phyloP scores from a whole-genome alignment of 2,329 filamentous ascomycete genomes.

The Purpureocillium lavendulum region DNA sequence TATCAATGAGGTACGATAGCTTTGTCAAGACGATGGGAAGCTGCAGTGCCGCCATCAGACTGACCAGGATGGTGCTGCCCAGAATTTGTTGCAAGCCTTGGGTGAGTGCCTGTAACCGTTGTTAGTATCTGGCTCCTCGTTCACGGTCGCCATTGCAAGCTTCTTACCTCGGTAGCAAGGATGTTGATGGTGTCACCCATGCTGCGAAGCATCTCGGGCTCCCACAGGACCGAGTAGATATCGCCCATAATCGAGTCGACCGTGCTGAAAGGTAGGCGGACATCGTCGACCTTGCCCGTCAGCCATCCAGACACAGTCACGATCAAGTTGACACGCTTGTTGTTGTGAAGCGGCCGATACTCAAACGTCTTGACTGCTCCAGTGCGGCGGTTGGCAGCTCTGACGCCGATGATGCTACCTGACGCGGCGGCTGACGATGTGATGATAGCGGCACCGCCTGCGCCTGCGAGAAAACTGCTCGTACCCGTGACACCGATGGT shows the following conservation, averaged over 20 bases:
- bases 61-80: constrained; percentile 78
- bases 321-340: constrained; percentile 93
- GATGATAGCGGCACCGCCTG: constrained; percentile 88
- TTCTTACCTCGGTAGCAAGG: constrained; percentile 79
- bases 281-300: constrained; percentile 95
- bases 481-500: constrained; percentile 91
- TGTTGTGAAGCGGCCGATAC: constrained; percentile 93
- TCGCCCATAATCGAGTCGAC: constrained; percentile 98
- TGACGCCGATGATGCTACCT: constrained; percentile 76
- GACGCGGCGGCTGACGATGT: constrained; percentile 82
- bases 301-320: constrained; percentile 97
- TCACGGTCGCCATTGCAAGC: not conserved
- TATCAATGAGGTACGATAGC: constrained; percentile 92
- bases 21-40: constrained; percentile 91
- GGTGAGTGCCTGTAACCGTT: constrained; percentile 63
- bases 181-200: constrained; percentile 99
- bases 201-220: constrained; percentile 93
- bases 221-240: constrained; percentile 94
- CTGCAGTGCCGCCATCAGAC: constrained; percentile 86
- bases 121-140: not conserved
- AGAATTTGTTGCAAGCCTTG: constrained; percentile 94
- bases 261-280: constrained; percentile 90
- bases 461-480: constrained; percentile 78
- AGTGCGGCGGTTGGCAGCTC: constrained; percentile 78
- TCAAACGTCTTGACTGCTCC: constrained; percentile 95